A percentile compares a stretch with the other conserved stretches of the same genome.
phyloP scores from a whole-genome alignment of 2,329 filamentous ascomycete species.

The Epichloe sibirici region DNA sequence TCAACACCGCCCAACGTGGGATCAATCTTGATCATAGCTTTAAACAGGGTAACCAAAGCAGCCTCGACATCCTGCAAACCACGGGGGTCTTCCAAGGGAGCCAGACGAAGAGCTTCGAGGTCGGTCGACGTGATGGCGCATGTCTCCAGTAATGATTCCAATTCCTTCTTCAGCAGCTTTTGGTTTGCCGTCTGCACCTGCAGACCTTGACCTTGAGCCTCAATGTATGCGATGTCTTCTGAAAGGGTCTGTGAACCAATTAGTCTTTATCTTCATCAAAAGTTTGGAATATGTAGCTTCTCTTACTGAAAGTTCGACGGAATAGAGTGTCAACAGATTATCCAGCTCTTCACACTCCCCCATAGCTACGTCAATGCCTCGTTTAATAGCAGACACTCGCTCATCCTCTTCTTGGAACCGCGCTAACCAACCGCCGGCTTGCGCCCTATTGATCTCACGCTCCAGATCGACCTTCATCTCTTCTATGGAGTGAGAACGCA shows the following conservation, averaged over 20 bases:
- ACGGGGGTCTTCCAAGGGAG: slow-evolving; percentile 57
- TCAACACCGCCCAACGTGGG: slow-evolving; percentile 54
- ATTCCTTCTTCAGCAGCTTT: slow-evolving; percentile 79
- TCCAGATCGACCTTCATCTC: slow-evolving; percentile 74
- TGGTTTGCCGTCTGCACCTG: slow-evolving; percentile 97
- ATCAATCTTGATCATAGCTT: slow-evolving; percentile 88
- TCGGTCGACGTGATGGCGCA: slow-evolving; percentile 73
- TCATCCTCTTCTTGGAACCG: slow-evolving; percentile 80
- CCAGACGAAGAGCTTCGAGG: slow-evolving; percentile 59
- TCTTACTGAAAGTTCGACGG: slow-evolving; percentile 80
- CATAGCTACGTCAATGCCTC: slow-evolving; percentile 79
- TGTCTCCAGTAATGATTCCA: slow-evolving; percentile 79
- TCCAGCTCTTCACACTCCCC: slow-evolving; percentile 93
- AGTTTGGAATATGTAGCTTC: not conserved
- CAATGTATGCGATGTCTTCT: slow-evolving; percentile 93
- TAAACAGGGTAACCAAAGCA: slow-evolving; percentile 71
- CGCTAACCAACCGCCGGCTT: slow-evolving; percentile 85
- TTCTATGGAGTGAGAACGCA: slow-evolving; percentile 64
- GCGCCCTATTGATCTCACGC: slow-evolving; percentile 77
- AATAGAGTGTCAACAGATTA: slow-evolving; percentile 85
- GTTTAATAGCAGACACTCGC: slow-evolving; percentile 74
- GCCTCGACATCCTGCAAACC: slow-evolving; percentile 69
- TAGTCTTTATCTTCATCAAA: not conserved
- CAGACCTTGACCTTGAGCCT: slow-evolving; percentile 90
- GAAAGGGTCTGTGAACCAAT: slow-evolving; percentile 58